These are phyloP conservation scores for Eragrostis curvula DNA, from an alignment of 176 grass and related monocot species.

Conservation along the genomic window DNA sequence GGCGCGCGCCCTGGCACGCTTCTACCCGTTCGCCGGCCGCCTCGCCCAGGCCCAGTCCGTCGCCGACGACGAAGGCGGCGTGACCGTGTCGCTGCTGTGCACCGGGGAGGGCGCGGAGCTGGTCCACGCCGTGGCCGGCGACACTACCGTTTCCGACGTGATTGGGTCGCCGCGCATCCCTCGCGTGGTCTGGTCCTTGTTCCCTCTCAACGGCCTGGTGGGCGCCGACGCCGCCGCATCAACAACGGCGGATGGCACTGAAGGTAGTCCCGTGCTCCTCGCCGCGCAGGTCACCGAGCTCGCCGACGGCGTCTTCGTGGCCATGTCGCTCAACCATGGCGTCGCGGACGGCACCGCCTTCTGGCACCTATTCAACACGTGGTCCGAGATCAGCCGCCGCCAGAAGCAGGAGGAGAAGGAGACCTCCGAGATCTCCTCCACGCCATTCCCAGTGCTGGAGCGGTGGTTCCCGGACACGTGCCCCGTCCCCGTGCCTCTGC, in stretches of 20 bases:
- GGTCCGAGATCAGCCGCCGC: constrained; percentile 55
- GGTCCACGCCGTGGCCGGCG: constrained; percentile 46
- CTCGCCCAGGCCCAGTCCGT: too few species aligned
- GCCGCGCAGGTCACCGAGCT: constrained; percentile 45
- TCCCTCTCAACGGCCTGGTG: not conserved
- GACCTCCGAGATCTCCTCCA: too few species aligned
- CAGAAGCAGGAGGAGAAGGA: too few species aligned
- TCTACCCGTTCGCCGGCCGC: constrained; percentile 62
- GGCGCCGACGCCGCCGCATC: constrained; percentile 22
- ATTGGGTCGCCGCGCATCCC: not conserved
- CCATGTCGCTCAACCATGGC: constrained; percentile 45
- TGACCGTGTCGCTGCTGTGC: constrained; percentile 8
- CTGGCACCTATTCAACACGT: constrained; percentile 49
- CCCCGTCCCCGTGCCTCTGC: constrained; percentile 39
- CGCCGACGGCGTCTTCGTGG: constrained; percentile 33
- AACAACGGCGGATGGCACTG: not conserved
- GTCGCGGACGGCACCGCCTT: constrained; percentile 23
- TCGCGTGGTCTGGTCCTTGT: constrained; percentile 4
- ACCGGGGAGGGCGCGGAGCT: constrained; percentile 49
- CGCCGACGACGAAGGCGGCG: not conserved
- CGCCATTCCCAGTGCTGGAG: not conserved
- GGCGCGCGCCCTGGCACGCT: too few species aligned
- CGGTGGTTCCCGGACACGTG: constrained; percentile 38
- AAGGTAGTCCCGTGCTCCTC: not conserved
- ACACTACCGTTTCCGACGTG: constrained; percentile 37